These are phyloP conservation scores for Bruguiera parviflora DNA, from an alignment of 345 rosid genomes.

Conservation along the genomic window DNA sequence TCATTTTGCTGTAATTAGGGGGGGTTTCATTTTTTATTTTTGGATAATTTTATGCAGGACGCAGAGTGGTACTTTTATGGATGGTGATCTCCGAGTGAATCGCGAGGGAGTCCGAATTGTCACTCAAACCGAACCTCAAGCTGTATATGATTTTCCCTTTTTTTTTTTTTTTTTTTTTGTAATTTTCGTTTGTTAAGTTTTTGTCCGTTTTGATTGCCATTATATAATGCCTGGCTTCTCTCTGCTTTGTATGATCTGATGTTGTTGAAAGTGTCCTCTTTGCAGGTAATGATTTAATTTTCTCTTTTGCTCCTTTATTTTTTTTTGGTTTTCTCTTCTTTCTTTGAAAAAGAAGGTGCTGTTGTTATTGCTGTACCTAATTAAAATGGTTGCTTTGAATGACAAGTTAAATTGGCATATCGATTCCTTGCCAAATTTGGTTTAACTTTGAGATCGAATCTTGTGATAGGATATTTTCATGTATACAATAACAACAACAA, in stretches of 20 bases:
- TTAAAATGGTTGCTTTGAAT: background rate
- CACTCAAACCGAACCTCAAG: slow-evolving; percentile 49
- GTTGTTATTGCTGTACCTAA: too few species aligned
- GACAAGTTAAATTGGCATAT: background rate
- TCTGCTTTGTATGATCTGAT: too few species aligned
- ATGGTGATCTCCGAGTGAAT: slow-evolving; percentile 93
- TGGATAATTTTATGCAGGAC: slow-evolving; percentile 40
- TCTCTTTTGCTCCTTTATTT: too few species aligned
- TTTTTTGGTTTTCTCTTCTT: too few species aligned
- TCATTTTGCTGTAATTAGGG: slow-evolving; percentile 1
- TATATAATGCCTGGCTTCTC: background rate
- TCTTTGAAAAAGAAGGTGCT: too few species aligned
- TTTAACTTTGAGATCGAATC: background rate
- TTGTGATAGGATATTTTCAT: background rate
- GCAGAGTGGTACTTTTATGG: slow-evolving; percentile 82
- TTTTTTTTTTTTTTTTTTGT: background rate
- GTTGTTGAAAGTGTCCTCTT: too few species aligned
- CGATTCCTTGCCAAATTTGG: background rate
- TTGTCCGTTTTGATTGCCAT: background rate
- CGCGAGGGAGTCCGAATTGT: slow-evolving; percentile 84
- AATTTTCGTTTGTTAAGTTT: background rate
- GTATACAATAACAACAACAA: too few species aligned
- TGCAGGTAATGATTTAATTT: too few species aligned
- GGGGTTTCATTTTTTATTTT: background rate
- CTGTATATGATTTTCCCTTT: slow-evolving; percentile 32